Conservation (phyloP, 1,284 basidiomycete species). For the Coniferiporia sulphurascens region DNA sequence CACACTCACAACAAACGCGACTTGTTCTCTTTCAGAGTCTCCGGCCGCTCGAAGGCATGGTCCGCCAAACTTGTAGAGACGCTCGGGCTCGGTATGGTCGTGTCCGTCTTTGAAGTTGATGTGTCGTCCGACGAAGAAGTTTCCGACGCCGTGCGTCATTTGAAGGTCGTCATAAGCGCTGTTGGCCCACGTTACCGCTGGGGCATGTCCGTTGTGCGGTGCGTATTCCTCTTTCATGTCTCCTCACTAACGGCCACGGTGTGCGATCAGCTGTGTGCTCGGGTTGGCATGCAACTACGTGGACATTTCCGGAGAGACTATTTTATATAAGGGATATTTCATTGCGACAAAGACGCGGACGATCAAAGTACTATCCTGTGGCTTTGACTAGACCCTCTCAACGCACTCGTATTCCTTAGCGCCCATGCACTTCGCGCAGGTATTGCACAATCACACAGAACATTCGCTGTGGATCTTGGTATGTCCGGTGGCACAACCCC, state of each 20-base stretch:
- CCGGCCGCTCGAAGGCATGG: too few species aligned
- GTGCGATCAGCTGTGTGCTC: constrained; percentile 40
- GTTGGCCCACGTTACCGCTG: too few species aligned
- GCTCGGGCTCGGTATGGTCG: too few species aligned
- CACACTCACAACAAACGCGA: too few species aligned
- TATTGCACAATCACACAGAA: constrained; percentile 39
- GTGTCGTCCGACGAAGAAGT: too few species aligned
- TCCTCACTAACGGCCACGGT: not conserved
- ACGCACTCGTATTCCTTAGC: constrained; percentile 55
- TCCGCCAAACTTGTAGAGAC: too few species aligned
- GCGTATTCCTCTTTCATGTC: constrained; percentile 16
- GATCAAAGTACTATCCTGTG: constrained; percentile 66
- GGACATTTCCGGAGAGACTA: constrained; percentile 54
- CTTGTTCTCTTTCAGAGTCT: too few species aligned
- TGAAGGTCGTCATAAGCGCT: too few species aligned
- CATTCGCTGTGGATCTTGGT: constrained; percentile 45
- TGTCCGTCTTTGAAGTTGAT: too few species aligned
- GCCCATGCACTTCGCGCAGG: constrained; percentile 39
- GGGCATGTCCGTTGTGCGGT: constrained; percentile 57
- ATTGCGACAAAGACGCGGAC: constrained; percentile 59
- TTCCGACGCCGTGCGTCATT: too few species aligned
- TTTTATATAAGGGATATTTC: constrained; percentile 55
- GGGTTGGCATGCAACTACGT: constrained; percentile 58
- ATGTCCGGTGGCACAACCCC: constrained; percentile 70
- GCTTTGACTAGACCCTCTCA: constrained; percentile 72